Evolutionary conservation across 2,329 filamentous ascomycete species (phyloP).

Genomic region (Simplicillium aogashimaense): DNA sequence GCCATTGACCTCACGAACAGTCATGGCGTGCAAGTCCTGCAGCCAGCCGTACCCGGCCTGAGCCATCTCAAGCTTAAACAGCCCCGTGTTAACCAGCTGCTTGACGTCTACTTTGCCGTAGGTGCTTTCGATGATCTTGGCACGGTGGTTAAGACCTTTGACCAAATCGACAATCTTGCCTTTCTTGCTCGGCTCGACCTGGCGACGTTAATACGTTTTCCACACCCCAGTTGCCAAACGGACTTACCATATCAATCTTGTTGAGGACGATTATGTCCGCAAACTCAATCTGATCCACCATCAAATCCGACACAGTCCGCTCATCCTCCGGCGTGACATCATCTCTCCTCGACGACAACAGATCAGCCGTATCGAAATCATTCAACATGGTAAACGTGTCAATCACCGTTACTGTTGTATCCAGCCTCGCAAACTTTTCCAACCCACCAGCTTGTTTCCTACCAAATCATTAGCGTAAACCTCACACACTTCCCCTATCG

Average conservation of each 20-base stretch:
- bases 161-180: conserved; percentile 41
- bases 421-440: conserved; percentile 54
- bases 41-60: conserved; percentile 61
- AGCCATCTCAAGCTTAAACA: conserved; percentile 55
- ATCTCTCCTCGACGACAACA: conserved; percentile 53
- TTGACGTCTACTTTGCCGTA: conserved; percentile 50
- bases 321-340: conserved; percentile 60
- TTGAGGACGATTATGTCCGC: conserved; percentile 65
- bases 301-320: conserved; percentile 62
- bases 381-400: conserved; percentile 64
- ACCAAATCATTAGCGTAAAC: accelerated
- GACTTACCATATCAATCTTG: conserved; percentile 52
- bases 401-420: conserved; percentile 64
- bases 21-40: conserved; percentile 60
- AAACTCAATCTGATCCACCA: conserved; percentile 72
- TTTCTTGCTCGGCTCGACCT: conserved; percentile 29
- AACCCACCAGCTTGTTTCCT: conserved; percentile 50
- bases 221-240: too few species aligned
- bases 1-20: conserved; percentile 41
- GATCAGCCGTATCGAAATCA: conserved; percentile 61
- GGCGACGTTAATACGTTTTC: not conserved
- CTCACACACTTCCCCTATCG: not conserved
- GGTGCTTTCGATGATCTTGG: conserved; percentile 51
- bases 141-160: conserved; percentile 53
- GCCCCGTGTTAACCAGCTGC: conserved; percentile 54